Evolutionary conservation across 305 asterid genomes (phyloP), one percentile per base, ranked within the genome.

Genomic region (Fraxinus sp.): DNA sequence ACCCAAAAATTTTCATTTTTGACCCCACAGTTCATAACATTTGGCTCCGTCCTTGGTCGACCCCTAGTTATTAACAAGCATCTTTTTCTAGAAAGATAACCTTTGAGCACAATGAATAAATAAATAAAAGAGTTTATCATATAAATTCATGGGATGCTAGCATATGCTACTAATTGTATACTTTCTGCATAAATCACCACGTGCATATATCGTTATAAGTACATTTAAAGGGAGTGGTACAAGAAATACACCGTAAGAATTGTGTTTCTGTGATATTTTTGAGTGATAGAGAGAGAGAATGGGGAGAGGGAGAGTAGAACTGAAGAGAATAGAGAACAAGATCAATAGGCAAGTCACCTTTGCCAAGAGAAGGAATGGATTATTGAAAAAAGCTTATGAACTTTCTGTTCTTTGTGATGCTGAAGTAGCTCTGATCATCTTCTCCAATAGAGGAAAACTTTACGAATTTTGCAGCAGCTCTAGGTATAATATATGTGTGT

Each of bases 371-470:
- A 93, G 98, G 86, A 95, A 95, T 91, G 98, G 98, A 46, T 91
- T 95, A 66, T 85, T 93, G 94, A 95, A 95, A 92, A 95, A 95
- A 93, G 98, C 98, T 46, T 95, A 95, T 86, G 98, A 95, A 91
- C 98, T 95, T 84, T 94, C 98, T 24, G 98, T 94, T 81, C 93
- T 94, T 18, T 94, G 97, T 75, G 98, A 94, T 79, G 98, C 98
- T 84, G 98, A 94, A 86, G 97, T 95, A 80, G 98, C 97, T 85
- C 89, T 95, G 83, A 95, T 95, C 88, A 92, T 95, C 97, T 95
- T 95, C 99, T 95, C 98, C 91, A 95, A 94, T 91, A 94, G 99
- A 88, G 99, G 99, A 90, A 95, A 95, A 92, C 96, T 95, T 89
- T 95, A 92, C 89, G 99, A 95, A 90, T 95, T 95, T 82, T 95